Percentiles rank a stretch among this genome's conserved stretches.
phyloP scores from a whole-genome alignment of 352 stramenopile species.

The Phytophthora uliginosa region DNA sequence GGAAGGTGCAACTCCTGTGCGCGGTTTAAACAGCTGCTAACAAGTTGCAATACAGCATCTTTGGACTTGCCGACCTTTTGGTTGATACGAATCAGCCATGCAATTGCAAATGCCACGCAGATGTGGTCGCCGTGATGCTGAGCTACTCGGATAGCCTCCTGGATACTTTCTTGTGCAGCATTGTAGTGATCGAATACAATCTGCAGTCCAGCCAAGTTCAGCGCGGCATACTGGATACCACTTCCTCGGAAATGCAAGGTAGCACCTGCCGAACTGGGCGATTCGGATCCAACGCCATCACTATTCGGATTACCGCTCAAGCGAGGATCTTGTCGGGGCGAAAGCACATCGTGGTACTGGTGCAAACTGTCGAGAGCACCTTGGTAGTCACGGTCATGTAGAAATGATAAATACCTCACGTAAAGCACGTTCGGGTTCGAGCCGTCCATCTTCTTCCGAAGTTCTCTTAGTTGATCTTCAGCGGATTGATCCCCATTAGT shows the following conservation, averaged over 20 bases:
- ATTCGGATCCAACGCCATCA: slow-evolving; percentile 25
- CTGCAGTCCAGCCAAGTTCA: slow-evolving; percentile 92
- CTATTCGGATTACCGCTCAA: not conserved
- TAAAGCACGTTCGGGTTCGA: slow-evolving; percentile 78
- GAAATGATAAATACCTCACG: slow-evolving; percentile 87
- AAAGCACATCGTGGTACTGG: slow-evolving; percentile 94
- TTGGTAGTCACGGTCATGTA: slow-evolving; percentile 87
- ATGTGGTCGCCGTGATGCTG: slow-evolving; percentile 94
- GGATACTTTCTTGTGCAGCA: slow-evolving; percentile 86
- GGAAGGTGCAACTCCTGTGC: slow-evolving; percentile 65
- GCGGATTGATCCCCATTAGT: slow-evolving; percentile 3
- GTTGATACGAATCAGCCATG: slow-evolving; percentile 87
- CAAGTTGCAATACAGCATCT: slow-evolving; percentile 54
- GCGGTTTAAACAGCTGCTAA: slow-evolving; percentile 67
- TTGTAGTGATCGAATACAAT: slow-evolving; percentile 86
- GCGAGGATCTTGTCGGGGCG: slow-evolving; percentile 52
- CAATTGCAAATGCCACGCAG: slow-evolving; percentile 94
- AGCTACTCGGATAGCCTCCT: slow-evolving; percentile 94
- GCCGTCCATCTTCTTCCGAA: slow-evolving; percentile 37
- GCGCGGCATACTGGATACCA: slow-evolving; percentile 91
- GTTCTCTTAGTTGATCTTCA: slow-evolving; percentile 29
- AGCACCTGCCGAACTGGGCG: slow-evolving; percentile 2
- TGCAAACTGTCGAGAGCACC: slow-evolving; percentile 92
- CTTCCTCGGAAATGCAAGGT: slow-evolving; percentile 65
- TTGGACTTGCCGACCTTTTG: slow-evolving; percentile 69